Percentiles rank a stretch among this genome's conserved stretches.
Evolutionary conservation across 169 alveolate species (phyloP).

Genomic region (Theileria parva): DNA sequence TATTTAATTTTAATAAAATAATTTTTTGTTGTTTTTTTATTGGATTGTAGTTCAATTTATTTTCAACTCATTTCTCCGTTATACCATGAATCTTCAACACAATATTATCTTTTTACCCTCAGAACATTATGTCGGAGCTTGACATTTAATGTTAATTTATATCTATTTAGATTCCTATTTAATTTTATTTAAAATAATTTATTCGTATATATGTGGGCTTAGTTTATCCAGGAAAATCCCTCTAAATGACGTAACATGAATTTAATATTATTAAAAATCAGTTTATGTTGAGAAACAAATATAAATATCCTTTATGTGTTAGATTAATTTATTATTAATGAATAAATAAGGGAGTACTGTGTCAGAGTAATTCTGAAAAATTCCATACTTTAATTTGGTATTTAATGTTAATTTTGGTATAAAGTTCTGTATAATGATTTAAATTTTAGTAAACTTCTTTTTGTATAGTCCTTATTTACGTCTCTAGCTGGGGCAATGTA

Average conservation of each 20-base stretch:
- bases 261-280: too few species aligned
- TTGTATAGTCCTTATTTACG: conserved; percentile 1
- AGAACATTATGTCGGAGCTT: background rate
- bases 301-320: conserved; percentile 4
- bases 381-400: background rate
- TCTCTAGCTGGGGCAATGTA: conserved; percentile 23
- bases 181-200: too few species aligned
- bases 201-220: background rate
- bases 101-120: background rate
- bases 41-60: background rate
- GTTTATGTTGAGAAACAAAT: background rate
- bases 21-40: background rate
- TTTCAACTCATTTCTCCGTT: background rate
- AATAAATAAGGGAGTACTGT: background rate
- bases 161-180: background rate
- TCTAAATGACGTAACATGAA: background rate
- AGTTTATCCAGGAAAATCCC: background rate
- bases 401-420: background rate
- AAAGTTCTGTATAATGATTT: background rate
- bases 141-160: too few species aligned
- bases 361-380: background rate
- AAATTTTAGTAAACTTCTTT: background rate
- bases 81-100: background rate
- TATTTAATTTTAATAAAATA: too few species aligned
- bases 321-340: background rate